These are phyloP conservation scores for Trichosporon coremiiforme DNA, from an alignment of 1,284 basidiomycete genomes.

Conservation along the genomic window DNA sequence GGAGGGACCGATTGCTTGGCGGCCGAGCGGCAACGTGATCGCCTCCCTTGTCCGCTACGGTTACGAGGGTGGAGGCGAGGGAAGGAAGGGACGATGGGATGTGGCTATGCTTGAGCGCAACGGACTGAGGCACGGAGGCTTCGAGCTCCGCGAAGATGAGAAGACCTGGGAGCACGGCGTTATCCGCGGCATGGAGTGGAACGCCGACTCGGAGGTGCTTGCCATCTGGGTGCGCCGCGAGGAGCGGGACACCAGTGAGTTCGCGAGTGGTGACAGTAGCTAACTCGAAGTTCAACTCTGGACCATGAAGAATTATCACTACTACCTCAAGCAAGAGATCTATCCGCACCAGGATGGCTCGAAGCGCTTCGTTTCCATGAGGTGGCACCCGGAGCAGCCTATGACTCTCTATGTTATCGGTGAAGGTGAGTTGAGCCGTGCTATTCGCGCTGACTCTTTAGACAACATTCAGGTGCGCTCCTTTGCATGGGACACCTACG, in stretches of 20 bases:
- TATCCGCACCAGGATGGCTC: slow-evolving; percentile 54
- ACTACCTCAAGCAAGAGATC: slow-evolving; percentile 92
- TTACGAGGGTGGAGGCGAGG: slow-evolving; percentile 66
- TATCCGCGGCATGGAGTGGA: slow-evolving; percentile 82
- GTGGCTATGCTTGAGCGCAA: slow-evolving; percentile 95
- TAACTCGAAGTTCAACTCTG: slow-evolving; percentile 78
- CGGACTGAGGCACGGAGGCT: slow-evolving; percentile 88
- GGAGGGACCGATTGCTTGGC: slow-evolving; percentile 79
- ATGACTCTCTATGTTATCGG: slow-evolving; percentile 71
- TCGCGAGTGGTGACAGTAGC: slow-evolving; percentile 3
- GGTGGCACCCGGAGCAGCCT: slow-evolving; percentile 85
- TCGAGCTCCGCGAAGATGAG: slow-evolving; percentile 65
- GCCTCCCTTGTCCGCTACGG: slow-evolving; percentile 81
- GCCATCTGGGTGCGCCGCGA: slow-evolving; percentile 75
- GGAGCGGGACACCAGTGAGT: slow-evolving; percentile 69
- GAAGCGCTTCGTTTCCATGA: slow-evolving; percentile 67
- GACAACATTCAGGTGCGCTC: slow-evolving; percentile 64
- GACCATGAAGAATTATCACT: slow-evolving; percentile 94
- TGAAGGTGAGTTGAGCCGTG: slow-evolving; percentile 59
- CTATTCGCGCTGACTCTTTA: slow-evolving; percentile 25
- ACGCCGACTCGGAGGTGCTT: slow-evolving; percentile 81
- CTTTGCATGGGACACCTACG: slow-evolving; percentile 76
- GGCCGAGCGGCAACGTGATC: slow-evolving; percentile 85
- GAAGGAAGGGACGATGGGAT: slow-evolving; percentile 67
- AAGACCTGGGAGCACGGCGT: slow-evolving; percentile 54